These are phyloP conservation scores for Naganishia sp. DNA, from an alignment of 1,284 basidiomycete species.

Conservation along the genomic window DNA sequence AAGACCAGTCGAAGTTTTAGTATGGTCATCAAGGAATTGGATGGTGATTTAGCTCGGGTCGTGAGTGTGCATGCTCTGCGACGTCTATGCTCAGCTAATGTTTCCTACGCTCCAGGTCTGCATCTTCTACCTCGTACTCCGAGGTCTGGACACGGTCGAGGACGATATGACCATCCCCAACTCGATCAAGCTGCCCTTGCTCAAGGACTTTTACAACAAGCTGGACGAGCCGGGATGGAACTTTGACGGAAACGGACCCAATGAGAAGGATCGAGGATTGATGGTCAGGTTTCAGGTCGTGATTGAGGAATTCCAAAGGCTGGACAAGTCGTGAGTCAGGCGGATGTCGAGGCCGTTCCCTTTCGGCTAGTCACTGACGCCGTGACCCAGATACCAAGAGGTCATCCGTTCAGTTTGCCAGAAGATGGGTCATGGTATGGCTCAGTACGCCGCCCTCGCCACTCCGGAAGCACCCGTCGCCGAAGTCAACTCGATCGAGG, in stretches of 20 bases:
- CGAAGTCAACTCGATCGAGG: slow-evolving; percentile 68
- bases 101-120: slow-evolving; percentile 65
- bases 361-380: neutral
- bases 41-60: slow-evolving; percentile 88
- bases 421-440: slow-evolving; percentile 95
- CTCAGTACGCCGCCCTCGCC: slow-evolving; percentile 84
- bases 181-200: slow-evolving; percentile 78
- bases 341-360: neutral
- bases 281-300: slow-evolving; percentile 84
- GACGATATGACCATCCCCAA: slow-evolving; percentile 97
- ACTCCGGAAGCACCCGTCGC: slow-evolving; percentile 69
- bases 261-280: slow-evolving; percentile 87
- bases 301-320: slow-evolving; percentile 74
- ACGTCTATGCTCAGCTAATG: neutral
- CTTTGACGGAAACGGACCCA: slow-evolving; percentile 77
- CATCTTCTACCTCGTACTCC: slow-evolving; percentile 91
- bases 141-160: slow-evolving; percentile 93
- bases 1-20: slow-evolving; percentile 86
- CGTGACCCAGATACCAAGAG: slow-evolving; percentile 64
- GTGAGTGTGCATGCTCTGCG: slow-evolving; percentile 59
- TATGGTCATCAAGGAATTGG: slow-evolving; percentile 93
- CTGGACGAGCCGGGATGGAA: slow-evolving; percentile 84
- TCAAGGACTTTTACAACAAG: slow-evolving; percentile 80
- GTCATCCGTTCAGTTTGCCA: slow-evolving; percentile 79
- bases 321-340: slow-evolving; percentile 64